A percentile compares a stretch with the other conserved stretches of the same genome.
Conservation (phyloP, 495 filamentous ascomycete genomes). For the Tuber aestivum region DNA sequence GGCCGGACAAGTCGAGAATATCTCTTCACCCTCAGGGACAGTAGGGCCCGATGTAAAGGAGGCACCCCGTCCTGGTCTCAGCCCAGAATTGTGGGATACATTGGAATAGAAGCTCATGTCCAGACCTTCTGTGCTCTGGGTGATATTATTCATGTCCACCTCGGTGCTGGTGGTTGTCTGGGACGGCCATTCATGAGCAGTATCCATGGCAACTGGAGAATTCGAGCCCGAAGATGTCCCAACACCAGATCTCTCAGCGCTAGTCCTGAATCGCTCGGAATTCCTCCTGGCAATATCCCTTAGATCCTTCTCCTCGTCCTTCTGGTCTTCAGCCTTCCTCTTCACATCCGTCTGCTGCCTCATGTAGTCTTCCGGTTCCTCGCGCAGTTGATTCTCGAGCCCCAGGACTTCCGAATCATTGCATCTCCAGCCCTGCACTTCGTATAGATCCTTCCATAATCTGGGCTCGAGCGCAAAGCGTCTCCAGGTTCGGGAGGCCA, state of each 20-base stretch:
- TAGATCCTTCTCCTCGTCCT: conserved; percentile 43
- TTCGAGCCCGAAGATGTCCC: conserved; percentile 10
- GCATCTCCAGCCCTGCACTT: conserved; percentile 75
- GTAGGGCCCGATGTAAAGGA: conserved; percentile 1
- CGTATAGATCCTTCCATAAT: conserved; percentile 78
- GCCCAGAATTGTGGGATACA: neutral
- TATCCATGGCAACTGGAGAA: conserved; percentile 32
- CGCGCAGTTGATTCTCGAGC: conserved; percentile 59
- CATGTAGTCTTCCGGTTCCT: conserved; percentile 46
- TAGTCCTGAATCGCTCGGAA: conserved; percentile 26
- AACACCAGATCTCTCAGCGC: conserved; percentile 9
- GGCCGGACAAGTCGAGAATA: conserved; percentile 22
- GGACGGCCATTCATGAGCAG: conserved; percentile 26
- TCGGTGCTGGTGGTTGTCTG: conserved; percentile 9
- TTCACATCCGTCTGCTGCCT: conserved; percentile 42
- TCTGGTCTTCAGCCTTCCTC: conserved; percentile 38
- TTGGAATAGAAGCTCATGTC: conserved; percentile 20
- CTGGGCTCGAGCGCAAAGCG: conserved; percentile 71
- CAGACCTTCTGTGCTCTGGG: conserved; percentile 18
- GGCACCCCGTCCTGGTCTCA: neutral
- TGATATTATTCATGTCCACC: conserved; percentile 11
- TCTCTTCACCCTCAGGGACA: conserved; percentile 34
- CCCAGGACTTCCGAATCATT: conserved; percentile 58
- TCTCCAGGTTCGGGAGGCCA: conserved; percentile 75
- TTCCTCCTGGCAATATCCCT: conserved; percentile 29